These are phyloP conservation scores for Zasmidium angulare DNA, from an alignment of 2,329 filamentous ascomycete species.

Conservation along the genomic window DNA sequence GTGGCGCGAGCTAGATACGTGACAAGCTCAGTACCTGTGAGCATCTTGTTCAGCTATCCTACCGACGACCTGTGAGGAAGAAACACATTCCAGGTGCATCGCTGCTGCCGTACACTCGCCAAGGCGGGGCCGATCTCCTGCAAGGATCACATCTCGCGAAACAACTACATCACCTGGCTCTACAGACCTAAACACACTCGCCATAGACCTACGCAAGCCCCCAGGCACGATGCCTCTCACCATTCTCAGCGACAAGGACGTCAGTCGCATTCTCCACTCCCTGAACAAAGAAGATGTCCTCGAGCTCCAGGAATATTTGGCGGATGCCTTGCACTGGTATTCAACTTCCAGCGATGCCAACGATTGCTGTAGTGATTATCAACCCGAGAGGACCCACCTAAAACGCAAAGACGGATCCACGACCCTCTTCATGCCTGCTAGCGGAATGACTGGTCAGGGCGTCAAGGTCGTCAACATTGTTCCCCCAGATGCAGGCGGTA, in stretches of 20 bases:
- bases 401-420: conserved; percentile 61
- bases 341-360: conserved; percentile 60
- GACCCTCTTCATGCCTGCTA: conserved; percentile 68
- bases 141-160: no score
- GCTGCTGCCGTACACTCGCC: no score
- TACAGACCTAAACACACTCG: background rate
- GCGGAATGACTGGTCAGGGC: conserved; percentile 58
- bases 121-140: no score
- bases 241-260: conserved; percentile 57
- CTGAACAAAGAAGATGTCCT: conserved; percentile 58
- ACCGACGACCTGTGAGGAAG: no score
- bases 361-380: conserved; percentile 59
- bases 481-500: conserved; percentile 31
- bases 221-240: conserved; percentile 57
- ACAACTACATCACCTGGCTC: background rate
- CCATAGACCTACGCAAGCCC: background rate
- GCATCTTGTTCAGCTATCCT: no score
- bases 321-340: conserved; percentile 63
- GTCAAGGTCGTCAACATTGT: conserved; percentile 64
- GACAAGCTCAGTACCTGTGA: no score
- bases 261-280: conserved; percentile 55
- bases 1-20: background rate
- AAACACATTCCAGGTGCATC: no score
- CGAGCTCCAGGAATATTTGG: conserved; percentile 58
- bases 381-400: conserved; percentile 62